These are phyloP conservation scores for Hypericum perforatum DNA, from an alignment of 345 rosid species.

Conservation along the genomic window DNA sequence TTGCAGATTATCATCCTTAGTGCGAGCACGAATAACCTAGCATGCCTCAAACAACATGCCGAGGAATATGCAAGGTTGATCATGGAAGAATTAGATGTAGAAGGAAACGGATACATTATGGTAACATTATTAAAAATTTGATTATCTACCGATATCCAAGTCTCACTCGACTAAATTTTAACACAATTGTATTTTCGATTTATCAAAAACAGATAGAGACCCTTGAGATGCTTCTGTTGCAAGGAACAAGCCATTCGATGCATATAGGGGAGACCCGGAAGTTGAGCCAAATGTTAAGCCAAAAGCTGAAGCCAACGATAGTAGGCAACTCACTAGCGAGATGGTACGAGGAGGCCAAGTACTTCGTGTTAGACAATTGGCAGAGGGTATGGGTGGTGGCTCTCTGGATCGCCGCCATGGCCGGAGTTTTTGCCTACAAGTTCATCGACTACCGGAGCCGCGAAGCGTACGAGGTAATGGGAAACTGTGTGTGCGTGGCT, in stretches of 20 bases:
- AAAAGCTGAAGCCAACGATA: background rate
- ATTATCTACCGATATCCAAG: too few relatives aligned
- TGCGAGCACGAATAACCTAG: slow-evolving; percentile 5
- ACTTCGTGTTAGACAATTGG: slow-evolving; percentile 2
- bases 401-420: slow-evolving; percentile 1
- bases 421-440: slow-evolving; percentile 1
- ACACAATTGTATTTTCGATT: background rate
- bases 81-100: slow-evolving; percentile 9
- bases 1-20: slow-evolving; percentile 21
- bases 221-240: slow-evolving; percentile 1
- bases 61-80: slow-evolving; percentile 10
- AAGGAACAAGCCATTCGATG: slow-evolving; percentile 4
- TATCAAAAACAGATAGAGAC: background rate
- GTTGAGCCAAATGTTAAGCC: slow-evolving; percentile 2
- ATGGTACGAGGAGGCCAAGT: background rate
- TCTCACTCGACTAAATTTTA: too few relatives aligned
- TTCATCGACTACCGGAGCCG: background rate
- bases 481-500: background rate
- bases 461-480: background rate
- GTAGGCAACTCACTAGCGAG: background rate
- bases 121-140: too few relatives aligned
- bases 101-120: slow-evolving; percentile 1
- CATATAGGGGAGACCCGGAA: background rate
- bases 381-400: slow-evolving; percentile 7
- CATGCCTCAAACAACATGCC: slow-evolving; percentile 4